Evolutionary conservation across 2,329 filamentous ascomycete species (phyloP).

Genomic region (Pyrenophora seminiperda): DNA sequence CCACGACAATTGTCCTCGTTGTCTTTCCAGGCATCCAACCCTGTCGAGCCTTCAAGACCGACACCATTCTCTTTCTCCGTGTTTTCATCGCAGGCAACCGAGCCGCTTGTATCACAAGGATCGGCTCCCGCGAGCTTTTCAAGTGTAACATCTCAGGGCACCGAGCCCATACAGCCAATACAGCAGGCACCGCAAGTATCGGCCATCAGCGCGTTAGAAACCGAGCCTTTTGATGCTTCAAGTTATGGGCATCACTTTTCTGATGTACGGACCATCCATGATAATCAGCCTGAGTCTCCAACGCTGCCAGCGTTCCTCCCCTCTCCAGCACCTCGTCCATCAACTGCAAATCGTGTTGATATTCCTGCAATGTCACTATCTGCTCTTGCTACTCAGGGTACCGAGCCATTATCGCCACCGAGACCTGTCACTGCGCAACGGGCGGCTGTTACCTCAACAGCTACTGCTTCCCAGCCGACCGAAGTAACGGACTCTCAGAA

Average conservation of each 20-base stretch:
- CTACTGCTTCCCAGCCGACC: slow-evolving; percentile 21
- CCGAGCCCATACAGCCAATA: slow-evolving; percentile 33
- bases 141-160: slow-evolving; percentile 28
- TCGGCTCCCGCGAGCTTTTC: slow-evolving; percentile 24
- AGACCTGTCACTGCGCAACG: slow-evolving; percentile 42
- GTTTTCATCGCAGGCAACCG: slow-evolving; percentile 25
- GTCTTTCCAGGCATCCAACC: slow-evolving; percentile 33
- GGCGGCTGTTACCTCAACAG: slow-evolving; percentile 14
- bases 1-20: slow-evolving; percentile 27
- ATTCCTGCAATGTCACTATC: slow-evolving; percentile 32
- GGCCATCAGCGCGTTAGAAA: slow-evolving; percentile 34
- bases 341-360: slow-evolving; percentile 33
- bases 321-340: slow-evolving; percentile 36
- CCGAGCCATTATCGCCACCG: slow-evolving; percentile 35
- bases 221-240: slow-evolving; percentile 27
- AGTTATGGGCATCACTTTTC: slow-evolving; percentile 29
- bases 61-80: slow-evolving; percentile 23
- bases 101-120: slow-evolving; percentile 25
- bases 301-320: slow-evolving; percentile 41
- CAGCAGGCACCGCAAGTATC: slow-evolving; percentile 28
- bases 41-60: slow-evolving; percentile 21
- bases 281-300: slow-evolving; percentile 44
- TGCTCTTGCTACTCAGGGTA: slow-evolving; percentile 33
- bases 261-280: slow-evolving; percentile 35
- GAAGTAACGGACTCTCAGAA: slow-evolving; percentile 18